Evolutionary conservation across 1,284 basidiomycete species (phyloP), one percentile per base, ranked within the genome.

Genomic region (Cryptococcus floricola): DNA sequence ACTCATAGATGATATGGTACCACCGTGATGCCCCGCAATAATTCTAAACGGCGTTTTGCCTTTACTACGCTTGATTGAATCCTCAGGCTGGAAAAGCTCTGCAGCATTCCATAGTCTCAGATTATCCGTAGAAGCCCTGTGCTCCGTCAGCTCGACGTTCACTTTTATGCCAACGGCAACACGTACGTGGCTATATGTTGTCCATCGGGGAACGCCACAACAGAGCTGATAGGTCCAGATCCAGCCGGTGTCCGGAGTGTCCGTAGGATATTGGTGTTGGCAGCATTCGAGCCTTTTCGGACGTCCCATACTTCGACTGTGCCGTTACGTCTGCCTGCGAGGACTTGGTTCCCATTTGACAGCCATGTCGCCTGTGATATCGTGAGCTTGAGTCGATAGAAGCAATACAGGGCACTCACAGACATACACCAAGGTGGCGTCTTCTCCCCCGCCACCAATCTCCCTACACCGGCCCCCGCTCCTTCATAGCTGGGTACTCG

Each of bases 391-490:
- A 49, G 50, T 38, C 45, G 34, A 47, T 34, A 39, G 25, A 44
- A 14, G 39, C 38, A 48, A 54, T 18, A 42, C 27, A 39, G 45
- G 18, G 13, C 41, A 80, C 84, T 71, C 72, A 90, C 87, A 64
- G 91, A 92, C 70, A 94, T 84, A 77, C 92, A 96, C 94, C 94
- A 97, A 1, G 94, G 94, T 23, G 93, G 91, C 10, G 91, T 91
- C 74, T 88, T 90, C 60, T 91, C 89, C 63, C 87, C 89, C 77
- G 93, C 84, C 80, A 87, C 85, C 45, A 98, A 77, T 55, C 91
- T 81, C 23, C 91, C 91, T 1, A 95, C 89, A 5, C 89, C 88
- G 9, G 61, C 62, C 18, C 58, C 54, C 34, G 74, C 76, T 31
- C 86, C 85, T 47, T 63, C 56, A 23, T 66, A 57, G 31, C 81